Conservation (phyloP, 805 yeast species). For the Saccharomycopsis sp. region DNA sequence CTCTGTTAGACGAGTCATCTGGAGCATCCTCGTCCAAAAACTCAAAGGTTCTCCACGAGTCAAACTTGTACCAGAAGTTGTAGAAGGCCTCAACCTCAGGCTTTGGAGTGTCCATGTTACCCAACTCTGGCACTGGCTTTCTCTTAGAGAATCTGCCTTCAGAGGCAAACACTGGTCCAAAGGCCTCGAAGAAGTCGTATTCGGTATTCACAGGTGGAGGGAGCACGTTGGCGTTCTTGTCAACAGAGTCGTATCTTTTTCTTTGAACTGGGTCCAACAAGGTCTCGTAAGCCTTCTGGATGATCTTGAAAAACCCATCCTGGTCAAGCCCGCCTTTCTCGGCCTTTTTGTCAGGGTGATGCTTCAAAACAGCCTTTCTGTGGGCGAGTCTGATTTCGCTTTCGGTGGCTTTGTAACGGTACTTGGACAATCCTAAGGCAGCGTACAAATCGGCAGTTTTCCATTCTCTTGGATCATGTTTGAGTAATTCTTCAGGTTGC, state of each 20-base stretch:
- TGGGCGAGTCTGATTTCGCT: slow-evolving; percentile 95
- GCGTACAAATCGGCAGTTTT: slow-evolving; percentile 93
- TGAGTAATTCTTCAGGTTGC: slow-evolving; percentile 59
- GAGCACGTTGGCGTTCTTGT: slow-evolving; percentile 73
- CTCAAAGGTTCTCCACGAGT: slow-evolving; percentile 98
- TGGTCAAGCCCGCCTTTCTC: slow-evolving; percentile 75
- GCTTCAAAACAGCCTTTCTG: slow-evolving; percentile 92
- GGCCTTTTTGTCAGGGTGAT: slow-evolving; percentile 98
- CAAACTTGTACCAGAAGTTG: slow-evolving; percentile 87
- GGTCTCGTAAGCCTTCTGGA: slow-evolving; percentile 92
- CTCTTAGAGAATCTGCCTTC: slow-evolving; percentile 91
- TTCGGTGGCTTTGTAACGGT: slow-evolving; percentile 85
- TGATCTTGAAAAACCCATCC: slow-evolving; percentile 96
- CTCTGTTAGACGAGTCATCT: slow-evolving; percentile 98
- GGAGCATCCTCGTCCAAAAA: slow-evolving; percentile 98
- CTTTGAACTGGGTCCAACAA: slow-evolving; percentile 81
- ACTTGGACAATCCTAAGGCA: slow-evolving; percentile 86
- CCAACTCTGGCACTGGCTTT: slow-evolving; percentile 82
- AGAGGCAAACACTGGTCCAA: slow-evolving; percentile 86
- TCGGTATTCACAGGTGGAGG: slow-evolving; percentile 63
- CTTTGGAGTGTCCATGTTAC: slow-evolving; percentile 59
- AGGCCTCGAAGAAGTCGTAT: slow-evolving; percentile 84
- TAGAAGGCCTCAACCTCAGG: slow-evolving; percentile 83
- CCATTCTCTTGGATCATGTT: slow-evolving; percentile 98
- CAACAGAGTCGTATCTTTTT: slow-evolving; percentile 94